phyloP scores from a whole-genome alignment of 345 rosid species.

The Eucalyptus tenuipes region DNA sequence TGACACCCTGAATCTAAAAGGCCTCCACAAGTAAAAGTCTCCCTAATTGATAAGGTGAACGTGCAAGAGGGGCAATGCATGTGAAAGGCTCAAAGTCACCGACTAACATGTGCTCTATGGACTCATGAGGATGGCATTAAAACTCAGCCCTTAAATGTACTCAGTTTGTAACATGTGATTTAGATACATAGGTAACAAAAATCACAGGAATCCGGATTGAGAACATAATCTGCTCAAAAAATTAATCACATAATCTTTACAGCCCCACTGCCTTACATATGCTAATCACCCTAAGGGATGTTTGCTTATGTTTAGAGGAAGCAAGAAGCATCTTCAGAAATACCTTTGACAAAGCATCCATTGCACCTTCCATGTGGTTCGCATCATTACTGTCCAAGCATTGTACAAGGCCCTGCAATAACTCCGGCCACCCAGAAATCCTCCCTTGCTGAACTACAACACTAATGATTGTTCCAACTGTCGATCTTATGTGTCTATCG shows the following conservation, averaged over 20 bases:
- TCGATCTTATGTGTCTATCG: slow-evolving; percentile 78
- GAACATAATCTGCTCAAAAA: background rate
- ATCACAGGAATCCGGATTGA: background rate
- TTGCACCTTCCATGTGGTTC: slow-evolving; percentile 96
- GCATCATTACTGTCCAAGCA: slow-evolving; percentile 82
- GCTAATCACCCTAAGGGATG: background rate
- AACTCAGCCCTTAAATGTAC: background rate
- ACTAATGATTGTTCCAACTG: slow-evolving; percentile 81
- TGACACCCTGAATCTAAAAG: background rate
- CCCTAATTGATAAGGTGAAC: background rate
- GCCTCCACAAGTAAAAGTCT: background rate
- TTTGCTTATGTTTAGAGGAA: background rate
- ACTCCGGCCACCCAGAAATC: slow-evolving; percentile 77
- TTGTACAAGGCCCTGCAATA: slow-evolving; percentile 66
- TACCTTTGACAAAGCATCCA: slow-evolving; percentile 98
- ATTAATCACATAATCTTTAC: background rate
- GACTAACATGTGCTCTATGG: background rate
- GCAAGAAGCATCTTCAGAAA: background rate
- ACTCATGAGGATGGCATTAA: background rate
- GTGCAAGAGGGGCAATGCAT: background rate
- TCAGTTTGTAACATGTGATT: background rate
- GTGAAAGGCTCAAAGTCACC: background rate
- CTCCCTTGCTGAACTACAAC: slow-evolving; percentile 67
- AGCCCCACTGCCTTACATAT: background rate
- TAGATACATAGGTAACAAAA: background rate